Evolutionary conservation across 352 stramenopile genomes (phyloP).

Genomic region (Globisporangium spiculum): DNA sequence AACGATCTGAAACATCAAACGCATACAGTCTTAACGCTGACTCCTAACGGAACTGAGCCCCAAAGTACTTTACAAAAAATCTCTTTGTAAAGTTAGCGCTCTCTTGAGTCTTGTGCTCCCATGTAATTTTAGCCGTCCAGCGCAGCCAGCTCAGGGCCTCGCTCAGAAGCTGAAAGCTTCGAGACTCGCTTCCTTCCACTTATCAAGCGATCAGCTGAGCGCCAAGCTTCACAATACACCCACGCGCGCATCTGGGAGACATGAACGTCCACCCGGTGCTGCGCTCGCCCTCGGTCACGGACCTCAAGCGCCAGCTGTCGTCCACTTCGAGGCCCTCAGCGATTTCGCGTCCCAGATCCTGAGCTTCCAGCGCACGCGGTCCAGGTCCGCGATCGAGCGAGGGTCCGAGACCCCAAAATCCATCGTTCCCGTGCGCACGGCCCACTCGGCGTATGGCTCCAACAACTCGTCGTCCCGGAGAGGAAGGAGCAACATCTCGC

Average conservation of each 20-base stretch:
- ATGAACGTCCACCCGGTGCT: neutral
- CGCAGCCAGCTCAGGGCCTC: no score
- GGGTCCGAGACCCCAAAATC: neutral
- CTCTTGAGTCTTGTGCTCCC: no score
- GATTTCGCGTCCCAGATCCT: conserved; percentile 6
- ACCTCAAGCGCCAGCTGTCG: conserved; percentile 2
- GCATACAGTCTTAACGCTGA: no score
- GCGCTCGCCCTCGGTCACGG: conserved; percentile 2
- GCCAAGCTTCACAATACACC: neutral
- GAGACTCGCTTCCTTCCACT: no score
- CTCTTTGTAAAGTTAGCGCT: no score
- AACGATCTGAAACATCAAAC: no score
- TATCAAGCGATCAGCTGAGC: neutral
- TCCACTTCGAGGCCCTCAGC: neutral
- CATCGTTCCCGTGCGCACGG: conserved; percentile 2
- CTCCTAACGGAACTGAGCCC: no score
- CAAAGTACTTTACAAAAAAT: no score
- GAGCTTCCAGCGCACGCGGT: conserved; percentile 9
- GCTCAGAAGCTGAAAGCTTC: no score
- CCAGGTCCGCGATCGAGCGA: neutral
- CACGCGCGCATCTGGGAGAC: neutral
- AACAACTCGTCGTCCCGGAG: conserved; percentile 13
- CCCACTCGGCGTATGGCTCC: conserved; percentile 5
- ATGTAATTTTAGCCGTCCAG: no score
- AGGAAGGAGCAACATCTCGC: conserved; percentile 16